Evolutionary conservation across 441 rosid genomes (phyloP), one percentile per base, ranked within the genome.

Genomic region (Erodium texanum): DNA sequence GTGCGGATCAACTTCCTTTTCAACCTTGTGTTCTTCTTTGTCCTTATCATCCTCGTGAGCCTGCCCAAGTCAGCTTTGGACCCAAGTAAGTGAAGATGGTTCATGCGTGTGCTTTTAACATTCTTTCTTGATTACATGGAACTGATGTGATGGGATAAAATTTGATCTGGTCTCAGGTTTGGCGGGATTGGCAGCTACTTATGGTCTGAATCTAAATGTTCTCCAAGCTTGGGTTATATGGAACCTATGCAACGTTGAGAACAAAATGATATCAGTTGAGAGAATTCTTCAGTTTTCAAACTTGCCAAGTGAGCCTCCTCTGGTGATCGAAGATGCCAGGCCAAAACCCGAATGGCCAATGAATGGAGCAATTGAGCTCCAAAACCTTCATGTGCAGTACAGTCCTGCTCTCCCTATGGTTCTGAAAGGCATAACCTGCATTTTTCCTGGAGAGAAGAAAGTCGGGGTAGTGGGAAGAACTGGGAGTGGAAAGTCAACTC

Each of bases 171-270:
- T 73, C 27, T 65, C 83, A 84, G 88, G 86, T 69, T 76, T 84
- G 82, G 86, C 86, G 2, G 86, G 88, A 29, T 45, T 80, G 41
- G 82, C 71, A 18, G 86, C 79, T 4, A 83, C 89, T 8, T 88
- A 86, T 32, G 93, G 93, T 61, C 66, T 86, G 77, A 84, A 75
- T 75, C 78, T 86, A 54, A 86, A 84, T 67, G 85, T 81, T 32
- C 80, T 84, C 62, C 90, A 86, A 73, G 86, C 86, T n/a, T 86
- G 90, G 91, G 85, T 86, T 32, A 82, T 88, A 74, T 88, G 90
- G 89, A 84, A 82, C 71, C 65, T 83, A 18, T 88, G 91, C 83
- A 84, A 83, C 24, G 89, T 88, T 1, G 89, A 86, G 80, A 88
- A 84, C 82, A 86, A 84, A 75, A 83, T 88, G 90, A 86, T 88